phyloP scores from a whole-genome alignment of 1,284 basidiomycete species.

The Ustilago esculenta region DNA sequence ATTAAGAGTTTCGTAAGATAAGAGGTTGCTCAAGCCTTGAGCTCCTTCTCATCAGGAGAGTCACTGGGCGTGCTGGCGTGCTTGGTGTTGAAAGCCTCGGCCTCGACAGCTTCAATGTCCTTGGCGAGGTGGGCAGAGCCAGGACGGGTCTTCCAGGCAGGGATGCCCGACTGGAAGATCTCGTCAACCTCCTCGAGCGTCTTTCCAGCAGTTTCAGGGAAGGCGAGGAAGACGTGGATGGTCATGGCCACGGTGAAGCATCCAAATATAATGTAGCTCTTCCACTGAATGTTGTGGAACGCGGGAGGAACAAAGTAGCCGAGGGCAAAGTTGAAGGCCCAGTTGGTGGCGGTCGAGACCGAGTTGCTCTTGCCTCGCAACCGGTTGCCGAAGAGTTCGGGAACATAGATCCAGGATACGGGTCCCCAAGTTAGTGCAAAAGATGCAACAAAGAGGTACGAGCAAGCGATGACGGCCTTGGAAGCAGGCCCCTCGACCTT shows the following conservation, averaged over 20 bases:
- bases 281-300: constrained; percentile 45
- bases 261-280: constrained; percentile 43
- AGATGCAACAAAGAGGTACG: constrained; percentile 47
- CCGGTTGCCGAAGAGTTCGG: constrained; percentile 32
- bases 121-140: constrained; percentile 7
- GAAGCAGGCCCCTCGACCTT: constrained; percentile 23
- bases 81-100: not conserved
- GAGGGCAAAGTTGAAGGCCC: constrained; percentile 40
- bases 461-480: constrained; percentile 44
- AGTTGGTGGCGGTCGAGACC: constrained; percentile 20
- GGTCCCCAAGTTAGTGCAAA: constrained; percentile 38
- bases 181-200: constrained; percentile 37
- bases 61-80: constrained; percentile 14
- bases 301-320: constrained; percentile 36
- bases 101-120: constrained; percentile 22
- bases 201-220: constrained; percentile 38
- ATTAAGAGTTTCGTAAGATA: no score
- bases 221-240: constrained; percentile 42
- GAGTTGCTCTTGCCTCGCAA: constrained; percentile 39
- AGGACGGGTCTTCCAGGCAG: constrained; percentile 20
- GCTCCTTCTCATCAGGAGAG: constrained; percentile 23
- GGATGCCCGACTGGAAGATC: constrained; percentile 20
- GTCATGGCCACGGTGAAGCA: constrained; percentile 33
- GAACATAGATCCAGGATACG: constrained; percentile 27
- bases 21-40: constrained; percentile 6